Conservation (phyloP, 805 yeast genomes). For the Wickerhamomyces mucosus region DNA sequence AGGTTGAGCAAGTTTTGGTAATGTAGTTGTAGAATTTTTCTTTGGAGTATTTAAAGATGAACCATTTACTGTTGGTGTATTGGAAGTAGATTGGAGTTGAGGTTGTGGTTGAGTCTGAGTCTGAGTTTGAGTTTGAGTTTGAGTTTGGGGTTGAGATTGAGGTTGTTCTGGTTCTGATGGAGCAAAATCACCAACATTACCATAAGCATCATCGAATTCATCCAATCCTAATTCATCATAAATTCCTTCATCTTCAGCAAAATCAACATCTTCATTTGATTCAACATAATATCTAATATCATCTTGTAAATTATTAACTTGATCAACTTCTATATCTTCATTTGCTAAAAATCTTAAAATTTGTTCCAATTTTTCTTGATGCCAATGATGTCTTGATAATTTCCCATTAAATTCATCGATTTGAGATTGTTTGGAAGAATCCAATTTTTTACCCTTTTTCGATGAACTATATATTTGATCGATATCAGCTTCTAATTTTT, state of each 20-base stretch:
- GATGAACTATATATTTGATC: slow-evolving; percentile 41
- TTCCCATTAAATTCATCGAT: slow-evolving; percentile 53
- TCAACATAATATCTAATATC: slow-evolving; percentile 92
- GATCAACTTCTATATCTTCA: slow-evolving; percentile 70
- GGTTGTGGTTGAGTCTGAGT: slow-evolving; percentile 4
- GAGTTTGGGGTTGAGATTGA: slow-evolving; percentile 5
- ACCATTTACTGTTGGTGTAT: no score
- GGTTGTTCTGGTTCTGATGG: slow-evolving; percentile 7
- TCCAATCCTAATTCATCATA: slow-evolving; percentile 79
- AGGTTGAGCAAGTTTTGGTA: slow-evolving; percentile 2
- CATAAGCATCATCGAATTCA: slow-evolving; percentile 44
- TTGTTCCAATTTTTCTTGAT: slow-evolving; percentile 67
- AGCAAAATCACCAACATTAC: slow-evolving; percentile 34
- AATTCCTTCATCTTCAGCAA: slow-evolving; percentile 86
- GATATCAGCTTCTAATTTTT: slow-evolving; percentile 64
- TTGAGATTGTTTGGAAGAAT: slow-evolving; percentile 42
- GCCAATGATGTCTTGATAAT: slow-evolving; percentile 70
- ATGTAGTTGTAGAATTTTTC: no score
- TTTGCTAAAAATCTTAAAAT: slow-evolving; percentile 70
- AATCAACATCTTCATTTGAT: slow-evolving; percentile 85
- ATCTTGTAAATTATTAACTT: slow-evolving; percentile 68
- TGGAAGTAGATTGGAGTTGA: background rate
- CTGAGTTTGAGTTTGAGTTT: slow-evolving; percentile 1
- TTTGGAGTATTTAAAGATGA: no score
- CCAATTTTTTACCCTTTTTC: slow-evolving; percentile 51